phyloP scores from a whole-genome alignment of 805 yeast genomes.

The Cyberlindnera xishuangbannaensis region DNA sequence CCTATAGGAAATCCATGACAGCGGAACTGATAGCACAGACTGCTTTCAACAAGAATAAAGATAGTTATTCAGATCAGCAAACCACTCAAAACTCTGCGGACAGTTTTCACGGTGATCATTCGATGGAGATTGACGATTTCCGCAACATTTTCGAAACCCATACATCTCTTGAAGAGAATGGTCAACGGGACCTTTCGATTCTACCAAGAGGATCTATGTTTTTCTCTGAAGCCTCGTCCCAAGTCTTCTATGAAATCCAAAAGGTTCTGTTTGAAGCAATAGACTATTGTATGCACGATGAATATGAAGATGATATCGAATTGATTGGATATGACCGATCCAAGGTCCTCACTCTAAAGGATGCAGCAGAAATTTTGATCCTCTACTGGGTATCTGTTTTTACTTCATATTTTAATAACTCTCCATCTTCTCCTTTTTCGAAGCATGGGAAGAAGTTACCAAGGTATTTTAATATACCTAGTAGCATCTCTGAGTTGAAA shows the following conservation, averaged over 20 bases:
- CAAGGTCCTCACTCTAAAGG: conserved; percentile 31
- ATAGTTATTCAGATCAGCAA: background rate
- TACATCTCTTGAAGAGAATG: too few relatives aligned
- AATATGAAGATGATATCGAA: conserved; percentile 50
- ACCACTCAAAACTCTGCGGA: background rate
- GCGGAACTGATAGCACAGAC: conserved; percentile 39
- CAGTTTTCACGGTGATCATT: background rate
- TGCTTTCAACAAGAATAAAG: conserved; percentile 32
- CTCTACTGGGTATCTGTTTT: conserved; percentile 56
- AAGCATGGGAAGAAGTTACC: conserved; percentile 26
- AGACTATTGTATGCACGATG: conserved; percentile 44
- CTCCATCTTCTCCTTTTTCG: conserved; percentile 17
- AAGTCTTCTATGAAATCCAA: conserved; percentile 37
- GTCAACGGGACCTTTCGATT: background rate
- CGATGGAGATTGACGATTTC: background rate
- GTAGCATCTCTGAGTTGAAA: conserved; percentile 23
- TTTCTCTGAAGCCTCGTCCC: conserved; percentile 16
- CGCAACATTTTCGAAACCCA: background rate
- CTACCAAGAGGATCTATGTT: too few relatives aligned
- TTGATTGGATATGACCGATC: conserved; percentile 43
- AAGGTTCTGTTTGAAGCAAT: conserved; percentile 39
- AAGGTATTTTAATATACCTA: conserved; percentile 25
- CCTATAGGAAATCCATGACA: conserved; percentile 38
- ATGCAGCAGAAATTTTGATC: conserved; percentile 37
- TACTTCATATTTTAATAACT: conserved; percentile 36